Evolutionary conservation across 1,284 basidiomycete species (phyloP).

Genomic region (Cryptococcus maquisensis): DNA sequence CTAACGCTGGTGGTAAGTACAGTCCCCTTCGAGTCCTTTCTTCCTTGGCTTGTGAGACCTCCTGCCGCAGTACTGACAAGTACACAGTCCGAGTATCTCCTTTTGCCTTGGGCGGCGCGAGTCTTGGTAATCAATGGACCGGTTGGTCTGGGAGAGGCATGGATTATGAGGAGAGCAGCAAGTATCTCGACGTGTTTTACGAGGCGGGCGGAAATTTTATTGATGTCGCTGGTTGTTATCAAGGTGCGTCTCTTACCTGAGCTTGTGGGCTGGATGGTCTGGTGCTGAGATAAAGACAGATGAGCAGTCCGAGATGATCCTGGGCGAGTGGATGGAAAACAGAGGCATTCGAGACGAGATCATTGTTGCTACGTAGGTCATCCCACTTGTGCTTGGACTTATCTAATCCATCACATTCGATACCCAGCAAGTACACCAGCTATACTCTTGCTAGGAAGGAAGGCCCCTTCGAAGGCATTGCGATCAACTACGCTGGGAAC

Average conservation of each 20-base stretch:
- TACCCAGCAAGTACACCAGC: conserved; percentile 32
- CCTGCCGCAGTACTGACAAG: not conserved
- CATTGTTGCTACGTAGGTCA: conserved; percentile 20
- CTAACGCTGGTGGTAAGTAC: conserved; percentile 47
- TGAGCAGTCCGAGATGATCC: conserved; percentile 44
- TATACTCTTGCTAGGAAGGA: conserved; percentile 17
- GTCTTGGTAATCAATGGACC: conserved; percentile 51
- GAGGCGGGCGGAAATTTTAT: conserved; percentile 20
- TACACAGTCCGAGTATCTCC: conserved; percentile 50
- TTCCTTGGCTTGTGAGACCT: too few relatives aligned
- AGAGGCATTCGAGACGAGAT: conserved; percentile 27
- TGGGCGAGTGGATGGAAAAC: conserved; percentile 48
- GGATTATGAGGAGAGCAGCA: conserved; percentile 23
- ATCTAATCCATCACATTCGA: conserved; percentile 30
- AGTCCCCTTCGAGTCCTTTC: too few relatives aligned
- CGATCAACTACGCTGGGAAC: conserved; percentile 47
- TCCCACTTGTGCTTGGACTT: conserved; percentile 51
- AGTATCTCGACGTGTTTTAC: conserved; percentile 38
- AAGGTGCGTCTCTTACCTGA: not conserved
- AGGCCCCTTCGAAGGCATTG: conserved; percentile 15
- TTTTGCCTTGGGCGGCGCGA: conserved; percentile 54
- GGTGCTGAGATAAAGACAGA: conserved; percentile 10
- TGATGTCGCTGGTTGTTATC: conserved; percentile 14
- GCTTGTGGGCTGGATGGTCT: not conserved
- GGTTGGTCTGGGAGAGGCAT: conserved; percentile 28